These are phyloP conservation scores for Oenanthe javanica DNA, from an alignment of 140 eudicot species.

Conservation along the genomic window DNA sequence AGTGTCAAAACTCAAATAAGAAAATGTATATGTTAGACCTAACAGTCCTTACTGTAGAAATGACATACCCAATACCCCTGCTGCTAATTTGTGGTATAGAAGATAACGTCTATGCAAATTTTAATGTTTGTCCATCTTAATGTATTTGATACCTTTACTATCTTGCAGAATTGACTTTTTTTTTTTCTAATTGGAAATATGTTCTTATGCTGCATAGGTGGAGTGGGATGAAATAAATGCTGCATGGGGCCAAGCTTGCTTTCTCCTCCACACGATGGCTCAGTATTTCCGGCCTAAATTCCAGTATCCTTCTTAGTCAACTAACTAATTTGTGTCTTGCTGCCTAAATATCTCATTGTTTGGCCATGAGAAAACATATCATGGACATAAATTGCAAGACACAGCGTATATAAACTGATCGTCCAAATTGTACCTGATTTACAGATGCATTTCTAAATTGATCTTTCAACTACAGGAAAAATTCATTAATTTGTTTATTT, in stretches of 20 bases:
- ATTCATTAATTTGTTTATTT: slow-evolving; percentile 15
- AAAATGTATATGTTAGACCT: background rate
- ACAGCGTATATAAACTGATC: background rate
- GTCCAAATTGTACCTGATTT: background rate
- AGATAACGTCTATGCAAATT: background rate
- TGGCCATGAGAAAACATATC: background rate
- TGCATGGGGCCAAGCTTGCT: slow-evolving; percentile 99
- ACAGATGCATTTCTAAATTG: background rate
- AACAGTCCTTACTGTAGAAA: background rate
- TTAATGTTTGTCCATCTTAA: background rate
- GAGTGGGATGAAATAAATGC: slow-evolving; percentile 99
- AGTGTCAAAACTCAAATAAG: background rate
- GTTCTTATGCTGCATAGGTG: slow-evolving; percentile 36
- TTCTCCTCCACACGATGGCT: slow-evolving; percentile 96
- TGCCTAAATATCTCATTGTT: background rate
- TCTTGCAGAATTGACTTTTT: background rate
- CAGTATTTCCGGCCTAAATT: slow-evolving; percentile 87
- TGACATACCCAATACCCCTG: background rate
- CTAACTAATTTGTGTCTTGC: background rate
- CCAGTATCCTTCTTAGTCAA: slow-evolving; percentile 59
- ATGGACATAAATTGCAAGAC: background rate
- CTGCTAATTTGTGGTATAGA: background rate
- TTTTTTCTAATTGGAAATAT: background rate
- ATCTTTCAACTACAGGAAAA: background rate
- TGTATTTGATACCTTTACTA: background rate